Percentiles rank a stretch among this genome's conserved stretches.
Conservation (phyloP, 2,329 filamentous ascomycete genomes). For the Claviceps digitariae region DNA sequence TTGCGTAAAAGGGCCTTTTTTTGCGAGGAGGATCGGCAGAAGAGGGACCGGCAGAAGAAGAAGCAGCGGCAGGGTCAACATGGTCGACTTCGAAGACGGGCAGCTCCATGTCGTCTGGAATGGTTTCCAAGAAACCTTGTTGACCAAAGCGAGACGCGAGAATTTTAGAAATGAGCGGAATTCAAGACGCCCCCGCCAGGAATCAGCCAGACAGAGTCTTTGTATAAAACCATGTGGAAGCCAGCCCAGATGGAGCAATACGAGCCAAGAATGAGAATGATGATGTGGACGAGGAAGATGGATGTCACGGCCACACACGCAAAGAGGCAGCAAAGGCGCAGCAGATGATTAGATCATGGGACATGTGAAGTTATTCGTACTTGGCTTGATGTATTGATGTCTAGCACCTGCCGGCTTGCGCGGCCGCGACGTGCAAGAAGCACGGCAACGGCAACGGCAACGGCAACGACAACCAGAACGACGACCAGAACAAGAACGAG, state of each 20-base stretch:
- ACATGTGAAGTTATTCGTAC: background rate
- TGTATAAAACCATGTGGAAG: background rate
- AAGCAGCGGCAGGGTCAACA: background rate
- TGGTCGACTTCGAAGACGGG: background rate
- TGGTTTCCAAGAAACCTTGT: background rate
- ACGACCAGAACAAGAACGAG: too few species aligned
- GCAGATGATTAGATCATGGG: too few species aligned
- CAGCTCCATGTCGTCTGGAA: background rate
- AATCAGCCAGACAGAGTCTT: background rate
- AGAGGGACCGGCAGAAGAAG: background rate
- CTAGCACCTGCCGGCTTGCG: background rate
- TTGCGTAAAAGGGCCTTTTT: slow-evolving; percentile 24
- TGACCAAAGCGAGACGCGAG: background rate
- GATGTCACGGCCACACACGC: background rate
- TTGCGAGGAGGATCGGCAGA: background rate
- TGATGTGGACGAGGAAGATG: background rate
- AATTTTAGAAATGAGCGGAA: background rate
- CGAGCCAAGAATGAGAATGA: background rate
- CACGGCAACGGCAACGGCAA: background rate
- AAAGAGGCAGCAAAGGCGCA: background rate
- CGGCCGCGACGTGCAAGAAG: background rate
- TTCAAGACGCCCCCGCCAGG: background rate
- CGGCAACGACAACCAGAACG: background rate
- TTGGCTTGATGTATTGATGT: background rate
- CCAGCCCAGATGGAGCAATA: background rate